Evolutionary conservation across 805 yeast species (phyloP), one percentile per base, ranked within the genome.

Genomic region (Ogataea naganishii): DNA sequence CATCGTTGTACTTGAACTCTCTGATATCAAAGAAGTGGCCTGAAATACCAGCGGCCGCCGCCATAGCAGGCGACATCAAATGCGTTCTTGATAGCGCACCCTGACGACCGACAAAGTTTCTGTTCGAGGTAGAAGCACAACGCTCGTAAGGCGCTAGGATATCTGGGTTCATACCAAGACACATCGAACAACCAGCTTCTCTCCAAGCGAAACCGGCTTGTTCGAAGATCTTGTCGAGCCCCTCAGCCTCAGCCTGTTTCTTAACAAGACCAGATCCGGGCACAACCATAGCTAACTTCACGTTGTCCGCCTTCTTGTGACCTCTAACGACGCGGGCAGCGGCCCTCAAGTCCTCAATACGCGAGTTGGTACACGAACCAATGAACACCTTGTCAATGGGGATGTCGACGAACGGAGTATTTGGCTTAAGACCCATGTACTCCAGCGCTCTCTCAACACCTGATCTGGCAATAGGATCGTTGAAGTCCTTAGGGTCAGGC

Each of bases 111-210:
- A 89, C 96, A 53, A 92, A 92, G 66, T 92, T 92, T 72, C 98
- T 81, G 71, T 92, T 92, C 14, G 97, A 89, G 13, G 98, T 92
- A 10, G 97, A 88, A 7, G 98, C 98, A 66, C 98, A 92, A 64
- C 98, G 78, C 62, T 92, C 98, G 51, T 81, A 75, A 23, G 98
- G 98, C 38, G 77, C 72, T 52, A 92, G 72, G 47, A 92, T 89
- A 65, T 92, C 98, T 24, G 97, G 96, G 64, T 92, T 92, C 98
- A 92, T 92, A 60, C 98, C 98, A 31, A 92, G 72, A 66, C 98
- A 92, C 98, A 92, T 92, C 24, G 97, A 89, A 64, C 98, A 92
- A 38, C 98, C 98, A 42, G 98, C 97, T 65, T 92, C 98, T 67
- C 98, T 80, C 98, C 98, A 92, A 46, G 83, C 89, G 53, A 92